A percentile compares a stretch with the other conserved stretches of the same genome.
Conservation (phyloP, 768 basidiomycete species). For the Leccinum incarnatum region DNA sequence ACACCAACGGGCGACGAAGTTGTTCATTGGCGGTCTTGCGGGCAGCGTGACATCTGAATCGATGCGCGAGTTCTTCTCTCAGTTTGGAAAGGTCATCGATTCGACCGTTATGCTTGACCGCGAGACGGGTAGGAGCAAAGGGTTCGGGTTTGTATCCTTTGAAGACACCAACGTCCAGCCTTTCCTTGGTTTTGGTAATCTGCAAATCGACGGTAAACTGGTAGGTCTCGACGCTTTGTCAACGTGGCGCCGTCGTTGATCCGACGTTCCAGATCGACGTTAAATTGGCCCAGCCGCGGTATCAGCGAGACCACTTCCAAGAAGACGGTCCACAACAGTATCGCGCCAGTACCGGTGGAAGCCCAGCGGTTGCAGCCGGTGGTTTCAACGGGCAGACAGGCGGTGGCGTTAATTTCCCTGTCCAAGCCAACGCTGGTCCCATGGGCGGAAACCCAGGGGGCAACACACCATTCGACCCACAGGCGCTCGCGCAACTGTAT, state of each 20-base stretch:
- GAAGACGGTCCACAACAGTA: constrained; percentile 37
- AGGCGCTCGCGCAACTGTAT: constrained; percentile 89
- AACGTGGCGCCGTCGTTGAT: not conserved
- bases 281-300: constrained; percentile 91
- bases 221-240: constrained; percentile 45
- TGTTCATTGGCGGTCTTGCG: constrained; percentile 95
- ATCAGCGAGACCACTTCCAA: constrained; percentile 66
- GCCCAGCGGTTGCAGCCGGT: constrained; percentile 12
- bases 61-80: constrained; percentile 89
- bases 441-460: constrained; percentile 35
- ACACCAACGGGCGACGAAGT: constrained; percentile 87
- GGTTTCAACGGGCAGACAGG: constrained; percentile 35
- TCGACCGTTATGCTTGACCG: constrained; percentile 99
- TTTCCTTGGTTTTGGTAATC: constrained; percentile 82
- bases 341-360: constrained; percentile 7
- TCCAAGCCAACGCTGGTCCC: constrained; percentile 22
- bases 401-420: constrained; percentile 35
- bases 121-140: constrained; percentile 92
- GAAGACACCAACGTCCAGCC: constrained; percentile 88
- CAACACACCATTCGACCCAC: constrained; percentile 82
- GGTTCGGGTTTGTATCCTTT: constrained; percentile 97
- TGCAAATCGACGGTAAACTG: constrained; percentile 93
- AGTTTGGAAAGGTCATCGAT: constrained; percentile 94
- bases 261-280: constrained; percentile 77
- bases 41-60: constrained; percentile 91